Base-by-base conservation (phyloP, 2,329 filamentous ascomycete species). In the Alternaria triticina region DNA sequence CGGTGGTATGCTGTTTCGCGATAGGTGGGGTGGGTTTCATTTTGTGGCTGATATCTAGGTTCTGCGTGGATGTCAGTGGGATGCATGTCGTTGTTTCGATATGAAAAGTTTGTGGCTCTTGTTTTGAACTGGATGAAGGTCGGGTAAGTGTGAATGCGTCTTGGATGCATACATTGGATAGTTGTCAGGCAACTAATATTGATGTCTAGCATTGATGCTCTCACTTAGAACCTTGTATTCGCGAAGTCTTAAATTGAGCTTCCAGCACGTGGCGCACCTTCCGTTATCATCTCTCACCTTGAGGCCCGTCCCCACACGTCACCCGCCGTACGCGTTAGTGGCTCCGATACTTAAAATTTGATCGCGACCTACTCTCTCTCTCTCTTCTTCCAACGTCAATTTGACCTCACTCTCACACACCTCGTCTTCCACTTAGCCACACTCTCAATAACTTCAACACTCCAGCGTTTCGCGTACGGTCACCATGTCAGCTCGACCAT, bases 1-100 rank as follows among this genome's bases (percentile, higher is more conserved):
- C 7, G 58, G 64, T 6, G 68, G 70, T 3, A 71, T 68, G 66
- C 15, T 74, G 59, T 74, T 67, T 25, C 51, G 62, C 9, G 64
- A 72, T 33, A 47, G 59, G 11, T 55, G 54, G 33, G 69, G 66
- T 15, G 57, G 62, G 0, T 72, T 65, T 43, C 64, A 70, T 23
- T 68, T 70, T 56, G 66, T 72, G 0, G 27, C 50, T 33, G 68
- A 71, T 54, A 36, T 72, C 13, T 72, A 46, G 25, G 28, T 6
- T 13, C 15, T 23, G 28, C 20, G 3, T 25, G 13, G 20, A 1
- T 13, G 28, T 5, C 11, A 27, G 17, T 15, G 20, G 22, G 13
- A 12, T 17, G 5, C 8, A n/a, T 36, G 49, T 52, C 49, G 30
- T 52, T 25, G 30, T 52, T 36, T 40, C 30, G 28, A 52, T 36